A percentile compares a stretch with the other conserved stretches of the same genome.
phyloP scores from a whole-genome alignment of 1,284 basidiomycete genomes.

The Ustilago shanxiensis region DNA sequence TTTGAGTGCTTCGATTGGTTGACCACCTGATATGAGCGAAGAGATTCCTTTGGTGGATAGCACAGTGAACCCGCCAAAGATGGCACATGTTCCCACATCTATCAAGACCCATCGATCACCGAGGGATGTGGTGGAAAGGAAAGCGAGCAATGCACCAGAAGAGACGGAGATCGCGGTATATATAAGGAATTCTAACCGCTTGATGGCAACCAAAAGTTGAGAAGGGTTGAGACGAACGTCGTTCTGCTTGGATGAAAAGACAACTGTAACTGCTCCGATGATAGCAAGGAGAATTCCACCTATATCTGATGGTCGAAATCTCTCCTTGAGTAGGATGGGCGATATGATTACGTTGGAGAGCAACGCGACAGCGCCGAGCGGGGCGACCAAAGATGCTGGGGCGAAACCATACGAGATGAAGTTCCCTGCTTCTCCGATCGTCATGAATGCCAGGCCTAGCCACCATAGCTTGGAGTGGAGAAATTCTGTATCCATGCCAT shows the following conservation, averaged over 20 bases:
- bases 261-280: constrained; percentile 75
- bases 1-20: constrained; percentile 50
- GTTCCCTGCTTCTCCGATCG: constrained; percentile 89
- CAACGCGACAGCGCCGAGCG: constrained; percentile 84
- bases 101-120: constrained; percentile 82
- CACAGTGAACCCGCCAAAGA: constrained; percentile 86
- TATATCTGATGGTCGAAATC: constrained; percentile 78
- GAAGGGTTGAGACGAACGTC: constrained; percentile 54
- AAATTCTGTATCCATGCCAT: constrained; percentile 52
- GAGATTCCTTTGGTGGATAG: constrained; percentile 93
- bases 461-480: constrained; percentile 83
- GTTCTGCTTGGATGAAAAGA: constrained; percentile 78
- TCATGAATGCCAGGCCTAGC: constrained; percentile 88
- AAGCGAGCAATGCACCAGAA: constrained; percentile 40
- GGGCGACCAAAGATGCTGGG: constrained; percentile 93
- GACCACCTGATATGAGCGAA: constrained; percentile 74
- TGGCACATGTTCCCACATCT: constrained; percentile 87
- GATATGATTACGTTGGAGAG: constrained; percentile 96
- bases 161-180: constrained; percentile 51
- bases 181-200: constrained; percentile 59
- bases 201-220: constrained; percentile 58
- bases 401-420: constrained; percentile 85
- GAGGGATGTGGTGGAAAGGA: constrained; percentile 73
- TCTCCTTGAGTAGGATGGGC: constrained; percentile 78
- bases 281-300: constrained; percentile 75